phyloP scores from a whole-genome alignment of 305 asterid species.

The Fraxinus paxiana region DNA sequence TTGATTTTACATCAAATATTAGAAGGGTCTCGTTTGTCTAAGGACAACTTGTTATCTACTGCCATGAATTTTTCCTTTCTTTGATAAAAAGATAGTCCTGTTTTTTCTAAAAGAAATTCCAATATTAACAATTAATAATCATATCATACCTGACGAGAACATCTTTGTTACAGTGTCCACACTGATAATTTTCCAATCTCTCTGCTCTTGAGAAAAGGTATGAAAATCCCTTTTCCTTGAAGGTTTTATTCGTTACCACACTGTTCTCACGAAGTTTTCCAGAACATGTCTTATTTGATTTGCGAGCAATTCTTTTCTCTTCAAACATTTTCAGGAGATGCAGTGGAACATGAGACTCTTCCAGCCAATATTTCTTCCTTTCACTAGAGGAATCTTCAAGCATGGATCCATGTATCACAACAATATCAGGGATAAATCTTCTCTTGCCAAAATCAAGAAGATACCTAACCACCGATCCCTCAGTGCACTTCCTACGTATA shows the following conservation, averaged over 20 bases:
- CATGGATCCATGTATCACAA: constrained; percentile 58
- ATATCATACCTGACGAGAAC: constrained; percentile 61
- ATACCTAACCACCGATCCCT: constrained; percentile 58
- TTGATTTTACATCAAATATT: not conserved
- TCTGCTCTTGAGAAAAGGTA: constrained; percentile 82
- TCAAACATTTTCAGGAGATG: constrained; percentile 77
- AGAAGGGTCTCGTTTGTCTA: not conserved
- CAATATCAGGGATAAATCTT: constrained; percentile 80
- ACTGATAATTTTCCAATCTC: constrained; percentile 46
- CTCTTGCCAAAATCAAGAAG: constrained; percentile 95
- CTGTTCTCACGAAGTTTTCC: constrained; percentile 41
- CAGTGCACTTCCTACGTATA: constrained; percentile 69
- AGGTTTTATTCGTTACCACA: constrained; percentile 30
- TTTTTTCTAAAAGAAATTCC: constrained; percentile 10
- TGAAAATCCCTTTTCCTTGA: constrained; percentile 56
- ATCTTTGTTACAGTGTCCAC: constrained; percentile 75
- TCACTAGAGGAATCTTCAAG: constrained; percentile 58
- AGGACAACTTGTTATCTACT: not conserved
- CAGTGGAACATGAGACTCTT: constrained; percentile 76
- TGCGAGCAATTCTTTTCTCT: constrained; percentile 77
- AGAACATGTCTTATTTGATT: constrained; percentile 42
- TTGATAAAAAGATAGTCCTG: constrained; percentile 4
- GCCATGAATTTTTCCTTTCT: not conserved
- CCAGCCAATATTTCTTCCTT: constrained; percentile 82
- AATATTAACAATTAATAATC: constrained; percentile 7